Evolutionary conservation across 2,329 filamentous ascomycete genomes (phyloP).

Genomic region (Monosporascus sp.): DNA sequence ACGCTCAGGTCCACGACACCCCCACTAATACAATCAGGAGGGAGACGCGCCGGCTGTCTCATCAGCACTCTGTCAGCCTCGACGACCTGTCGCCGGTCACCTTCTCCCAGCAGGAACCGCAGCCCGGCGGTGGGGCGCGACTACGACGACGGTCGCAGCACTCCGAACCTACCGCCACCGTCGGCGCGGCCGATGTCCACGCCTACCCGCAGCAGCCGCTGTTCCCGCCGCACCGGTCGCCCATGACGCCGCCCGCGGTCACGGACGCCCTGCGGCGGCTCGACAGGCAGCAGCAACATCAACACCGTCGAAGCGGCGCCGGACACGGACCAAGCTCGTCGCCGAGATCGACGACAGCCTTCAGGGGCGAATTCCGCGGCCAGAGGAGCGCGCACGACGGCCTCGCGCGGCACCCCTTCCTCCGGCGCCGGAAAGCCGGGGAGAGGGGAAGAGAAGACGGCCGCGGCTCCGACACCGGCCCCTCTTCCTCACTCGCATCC

Average conservation of each 20-base stretch:
- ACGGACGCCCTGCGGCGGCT: not conserved
- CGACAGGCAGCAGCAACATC: not conserved
- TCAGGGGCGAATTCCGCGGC: constrained; percentile 12
- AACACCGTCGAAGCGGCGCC: not conserved
- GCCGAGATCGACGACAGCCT: not conserved
- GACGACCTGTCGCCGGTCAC: constrained; percentile 21
- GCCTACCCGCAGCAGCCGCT: constrained; percentile 21
- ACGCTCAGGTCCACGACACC: not conserved
- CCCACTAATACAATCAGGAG: too few relatives aligned
- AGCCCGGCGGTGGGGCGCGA: too few relatives aligned
- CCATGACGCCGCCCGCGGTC: constrained; percentile 10
- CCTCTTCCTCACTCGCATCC: too few relatives aligned
- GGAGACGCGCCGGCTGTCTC: too few relatives aligned
- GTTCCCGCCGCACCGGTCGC: constrained; percentile 15
- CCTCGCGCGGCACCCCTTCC: constrained; percentile 14
- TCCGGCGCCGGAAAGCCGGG: not conserved
- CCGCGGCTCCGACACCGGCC: too few relatives aligned
- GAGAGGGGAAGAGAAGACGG: not conserved
- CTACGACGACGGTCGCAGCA: not conserved
- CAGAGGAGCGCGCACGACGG: constrained; percentile 16
- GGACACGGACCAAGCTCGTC: not conserved
- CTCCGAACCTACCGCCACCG: not conserved
- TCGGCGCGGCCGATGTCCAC: constrained; percentile 22
- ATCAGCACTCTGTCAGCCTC: constrained; percentile 26
- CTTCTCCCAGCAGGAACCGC: not conserved